Evolutionary conservation across 164 flowering plant genomes (phyloP), one percentile per base, ranked within the genome.

Genomic region (Amborella trichopoda): DNA sequence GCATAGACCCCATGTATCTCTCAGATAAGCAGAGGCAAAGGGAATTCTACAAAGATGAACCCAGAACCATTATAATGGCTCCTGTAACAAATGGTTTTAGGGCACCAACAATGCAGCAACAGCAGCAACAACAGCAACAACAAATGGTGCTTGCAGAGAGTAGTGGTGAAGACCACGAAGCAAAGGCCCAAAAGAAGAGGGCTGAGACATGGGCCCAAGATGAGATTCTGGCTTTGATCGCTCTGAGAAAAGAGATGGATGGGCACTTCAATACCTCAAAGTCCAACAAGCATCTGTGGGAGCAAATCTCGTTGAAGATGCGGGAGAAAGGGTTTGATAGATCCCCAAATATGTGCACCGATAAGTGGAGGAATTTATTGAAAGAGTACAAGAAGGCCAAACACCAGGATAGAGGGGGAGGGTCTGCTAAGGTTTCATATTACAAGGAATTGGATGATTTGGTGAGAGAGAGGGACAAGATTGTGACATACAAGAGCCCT

Each of bases 131-230:
- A 8, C 68, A 52, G 11, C 69, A 52, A 39, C 72, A 66, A 14
- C 79, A 70, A 50, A 63, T 74, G 74, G 53, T 78, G 12, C 55
- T 75, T 9, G 74, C 61, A 0, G 81, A 73, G 8, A 74, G 86
- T 55, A 68, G 81, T 59, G 77, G 80, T 12, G 81, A 75, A 34
- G 81, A 77, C 45, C 86, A 59, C 12, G 89, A 77, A 32, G 44
- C 69, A 9, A 80, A 66, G 57, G 77, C 81, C 5, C 90, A 90
- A 2, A 88, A 88, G 58, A 88, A 77, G 60, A 64, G 96, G 11
- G 96, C 96, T 2, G 96, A 88, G 71, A 88, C 94, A 2, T 88
- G 96, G 96, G 85, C 76, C 6, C 85, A 77, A 19, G 96, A 83
- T 23, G 96, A 88, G 58, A 88, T 87, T 1, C 68, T 81, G 32